A percentile compares a stretch with the other conserved stretches of the same genome.
Evolutionary conservation across 345 rosid genomes (phyloP).

Genomic region (Citrus inodora): DNA sequence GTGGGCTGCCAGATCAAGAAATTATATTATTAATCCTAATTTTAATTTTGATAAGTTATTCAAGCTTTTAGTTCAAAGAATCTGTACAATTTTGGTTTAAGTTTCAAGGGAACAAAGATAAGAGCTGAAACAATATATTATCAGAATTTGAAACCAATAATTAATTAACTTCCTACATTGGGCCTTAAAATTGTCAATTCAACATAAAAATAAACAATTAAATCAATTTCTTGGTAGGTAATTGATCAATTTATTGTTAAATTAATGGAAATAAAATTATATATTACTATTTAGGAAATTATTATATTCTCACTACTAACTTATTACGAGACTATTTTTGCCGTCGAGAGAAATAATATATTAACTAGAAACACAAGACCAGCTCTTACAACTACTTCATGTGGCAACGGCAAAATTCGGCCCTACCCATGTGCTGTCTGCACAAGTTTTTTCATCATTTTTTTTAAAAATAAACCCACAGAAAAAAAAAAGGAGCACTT

Average conservation of each 20-base stretch:
- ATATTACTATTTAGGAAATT: neutral
- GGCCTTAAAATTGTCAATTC: no score
- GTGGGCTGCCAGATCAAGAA: neutral
- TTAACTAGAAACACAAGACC: neutral
- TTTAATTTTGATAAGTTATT: neutral
- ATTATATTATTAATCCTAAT: neutral
- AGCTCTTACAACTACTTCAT: neutral
- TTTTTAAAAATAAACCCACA: neutral
- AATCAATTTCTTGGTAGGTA: neutral
- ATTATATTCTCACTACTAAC: no score
- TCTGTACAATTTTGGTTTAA: neutral
- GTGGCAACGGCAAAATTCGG: neutral
- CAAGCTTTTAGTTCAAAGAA: neutral
- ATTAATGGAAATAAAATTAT: neutral
- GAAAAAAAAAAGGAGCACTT: neutral
- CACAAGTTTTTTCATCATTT: neutral
- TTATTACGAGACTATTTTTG: no score
- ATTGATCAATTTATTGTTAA: neutral
- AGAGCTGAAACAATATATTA: neutral
- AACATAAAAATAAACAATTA: no score
- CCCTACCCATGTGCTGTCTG: slow-evolving; percentile 16
- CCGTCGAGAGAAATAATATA: neutral
- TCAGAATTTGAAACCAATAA: neutral
- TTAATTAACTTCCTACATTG: no score
- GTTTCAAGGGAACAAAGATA: neutral